Evolutionary conservation across 1,284 basidiomycete species (phyloP).

Genomic region (Pyrrhoderma noxium): DNA sequence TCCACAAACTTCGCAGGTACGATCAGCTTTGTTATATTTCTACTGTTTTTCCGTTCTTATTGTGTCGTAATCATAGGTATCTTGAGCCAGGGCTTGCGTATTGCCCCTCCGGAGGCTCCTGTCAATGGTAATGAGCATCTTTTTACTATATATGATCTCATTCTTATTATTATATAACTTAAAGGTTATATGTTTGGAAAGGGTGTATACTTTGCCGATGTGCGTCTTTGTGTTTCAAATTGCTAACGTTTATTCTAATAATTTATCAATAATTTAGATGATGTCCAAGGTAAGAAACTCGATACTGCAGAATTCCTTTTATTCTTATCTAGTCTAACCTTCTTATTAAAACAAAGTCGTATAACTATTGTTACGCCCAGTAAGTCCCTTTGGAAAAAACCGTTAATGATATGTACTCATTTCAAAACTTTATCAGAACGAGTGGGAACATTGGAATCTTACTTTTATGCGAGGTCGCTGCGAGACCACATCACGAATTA

Average conservation of each 20-base stretch:
- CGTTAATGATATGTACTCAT: constrained; percentile 2
- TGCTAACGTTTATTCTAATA: constrained; percentile 8
- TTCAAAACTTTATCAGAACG: constrained; percentile 30
- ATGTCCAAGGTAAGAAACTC: constrained; percentile 54
- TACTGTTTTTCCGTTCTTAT: not conserved
- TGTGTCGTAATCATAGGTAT: constrained; percentile 34
- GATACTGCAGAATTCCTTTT: too few relatives aligned
- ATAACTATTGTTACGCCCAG: constrained; percentile 50
- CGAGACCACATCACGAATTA: constrained; percentile 47
- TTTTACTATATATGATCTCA: not conserved
- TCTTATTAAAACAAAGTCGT: constrained; percentile 33
- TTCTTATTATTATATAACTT: not conserved
- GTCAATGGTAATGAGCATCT: constrained; percentile 33
- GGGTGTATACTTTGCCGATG: constrained; percentile 63
- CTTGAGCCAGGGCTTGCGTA: constrained; percentile 57
- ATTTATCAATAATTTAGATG: constrained; percentile 38
- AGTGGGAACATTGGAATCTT: constrained; percentile 46
- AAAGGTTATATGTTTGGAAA: constrained; percentile 61
- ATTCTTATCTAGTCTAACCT: not conserved
- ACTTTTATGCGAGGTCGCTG: constrained; percentile 54
- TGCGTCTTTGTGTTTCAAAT: constrained; percentile 26
- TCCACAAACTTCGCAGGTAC: constrained; percentile 61
- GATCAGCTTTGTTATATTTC: too few relatives aligned
- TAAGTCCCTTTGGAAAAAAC: constrained; percentile 25
- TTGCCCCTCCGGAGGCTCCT: constrained; percentile 61